phyloP scores from a whole-genome alignment of 2,329 filamentous ascomycete genomes.

The Hypoxylon sp. region DNA sequence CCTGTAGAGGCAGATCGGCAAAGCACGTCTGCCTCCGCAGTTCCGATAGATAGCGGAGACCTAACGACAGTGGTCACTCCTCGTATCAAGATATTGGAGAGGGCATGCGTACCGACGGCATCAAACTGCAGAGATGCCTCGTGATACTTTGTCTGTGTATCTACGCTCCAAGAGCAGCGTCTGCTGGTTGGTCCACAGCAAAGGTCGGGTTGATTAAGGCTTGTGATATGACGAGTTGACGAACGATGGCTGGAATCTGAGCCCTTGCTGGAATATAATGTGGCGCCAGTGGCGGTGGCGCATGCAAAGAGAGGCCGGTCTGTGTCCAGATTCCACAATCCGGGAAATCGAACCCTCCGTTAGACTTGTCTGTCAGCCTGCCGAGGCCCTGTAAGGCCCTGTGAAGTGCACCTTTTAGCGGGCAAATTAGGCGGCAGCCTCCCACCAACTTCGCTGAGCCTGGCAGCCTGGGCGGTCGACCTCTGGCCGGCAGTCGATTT shows the following conservation, averaged over 20 bases:
- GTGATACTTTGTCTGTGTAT: too few relatives aligned
- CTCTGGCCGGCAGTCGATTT: slow-evolving; percentile 24
- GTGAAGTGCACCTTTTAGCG: too few relatives aligned
- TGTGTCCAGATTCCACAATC: slow-evolving; percentile 5
- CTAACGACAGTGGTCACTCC: background rate
- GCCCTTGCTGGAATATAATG: too few relatives aligned
- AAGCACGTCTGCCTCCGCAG: slow-evolving; percentile 2
- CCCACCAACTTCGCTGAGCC: background rate
- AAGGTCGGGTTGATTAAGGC: slow-evolving; percentile 13
- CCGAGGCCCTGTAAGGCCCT: too few relatives aligned
- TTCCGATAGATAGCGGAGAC: slow-evolving; percentile 17
- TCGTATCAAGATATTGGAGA: background rate
- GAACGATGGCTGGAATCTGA: too few relatives aligned
- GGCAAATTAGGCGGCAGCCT: too few relatives aligned
- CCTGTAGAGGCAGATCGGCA: slow-evolving; percentile 20
- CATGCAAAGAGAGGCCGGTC: slow-evolving; percentile 5
- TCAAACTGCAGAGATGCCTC: slow-evolving; percentile 9
- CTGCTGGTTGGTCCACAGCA: slow-evolving; percentile 6
- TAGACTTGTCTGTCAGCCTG: too few relatives aligned
- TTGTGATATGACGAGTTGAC: slow-evolving; percentile 1
- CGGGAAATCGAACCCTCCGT: slow-evolving; percentile 32
- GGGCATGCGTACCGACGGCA: background rate
- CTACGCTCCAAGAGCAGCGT: background rate
- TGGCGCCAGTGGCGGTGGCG: slow-evolving; percentile 31
- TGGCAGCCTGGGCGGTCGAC: background rate